Percentiles rank a stretch among this genome's conserved stretches.
phyloP scores from a whole-genome alignment of 352 stramenopile species.

The Pythium angustatum region DNA sequence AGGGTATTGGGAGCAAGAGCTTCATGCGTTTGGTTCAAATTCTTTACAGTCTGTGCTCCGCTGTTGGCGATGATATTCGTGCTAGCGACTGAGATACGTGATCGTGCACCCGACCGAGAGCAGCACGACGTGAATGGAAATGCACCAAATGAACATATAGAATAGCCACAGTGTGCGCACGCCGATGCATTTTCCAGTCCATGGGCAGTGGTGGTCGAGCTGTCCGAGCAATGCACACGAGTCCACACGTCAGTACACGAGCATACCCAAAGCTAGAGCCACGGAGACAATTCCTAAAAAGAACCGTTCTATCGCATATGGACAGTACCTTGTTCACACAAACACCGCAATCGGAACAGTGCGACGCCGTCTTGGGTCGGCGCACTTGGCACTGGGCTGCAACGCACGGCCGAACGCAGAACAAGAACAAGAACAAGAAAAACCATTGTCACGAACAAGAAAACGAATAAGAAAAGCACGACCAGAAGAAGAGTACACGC shows the following conservation, averaged over 20 bases:
- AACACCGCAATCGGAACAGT: slow-evolving; percentile 80
- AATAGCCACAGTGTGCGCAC: slow-evolving; percentile 47
- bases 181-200: slow-evolving; percentile 72
- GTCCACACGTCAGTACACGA: slow-evolving; percentile 5
- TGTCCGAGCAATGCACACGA: too few species aligned
- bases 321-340: slow-evolving; percentile 75
- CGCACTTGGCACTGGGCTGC: slow-evolving; percentile 78
- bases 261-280: too few species aligned
- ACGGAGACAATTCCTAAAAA: too few species aligned
- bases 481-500: slow-evolving; percentile 9
- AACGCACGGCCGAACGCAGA: too few species aligned
- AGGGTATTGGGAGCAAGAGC: too few species aligned
- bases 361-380: slow-evolving; percentile 64
- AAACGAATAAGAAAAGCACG: slow-evolving; percentile 12
- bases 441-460: too few species aligned
- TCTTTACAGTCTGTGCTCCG: not conserved
- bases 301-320: slow-evolving; percentile 1
- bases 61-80: not conserved
- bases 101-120: slow-evolving; percentile 25
- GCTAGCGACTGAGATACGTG: slow-evolving; percentile 20
- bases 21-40: too few species aligned
- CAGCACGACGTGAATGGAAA: slow-evolving; percentile 43
- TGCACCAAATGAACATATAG: slow-evolving; percentile 43
- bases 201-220: slow-evolving; percentile 82
- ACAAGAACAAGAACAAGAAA: not conserved